A percentile compares a stretch with the other conserved stretches of the same genome.
These are phyloP conservation scores for Fusarium longipes DNA, from an alignment of 2,329 filamentous ascomycete genomes.

Conservation along the genomic window DNA sequence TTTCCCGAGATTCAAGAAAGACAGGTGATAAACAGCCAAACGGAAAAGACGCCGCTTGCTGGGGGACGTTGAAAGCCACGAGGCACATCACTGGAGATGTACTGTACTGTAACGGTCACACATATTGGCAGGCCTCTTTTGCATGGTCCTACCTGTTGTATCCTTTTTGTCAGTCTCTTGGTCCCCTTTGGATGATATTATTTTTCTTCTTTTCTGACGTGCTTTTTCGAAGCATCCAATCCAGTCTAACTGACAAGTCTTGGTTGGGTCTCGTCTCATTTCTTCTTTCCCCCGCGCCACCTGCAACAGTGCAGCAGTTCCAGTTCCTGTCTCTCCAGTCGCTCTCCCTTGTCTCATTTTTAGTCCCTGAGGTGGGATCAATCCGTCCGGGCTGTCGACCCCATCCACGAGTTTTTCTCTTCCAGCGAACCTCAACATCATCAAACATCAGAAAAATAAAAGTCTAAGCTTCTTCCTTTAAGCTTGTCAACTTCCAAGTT, in stretches of 20 bases:
- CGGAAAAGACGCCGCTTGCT: conserved; percentile 36
- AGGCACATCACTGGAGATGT: conserved; percentile 4
- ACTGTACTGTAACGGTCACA: background rate
- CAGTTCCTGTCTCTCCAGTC: conserved; percentile 2
- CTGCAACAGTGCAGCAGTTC: conserved; percentile 11
- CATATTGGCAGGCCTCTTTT: conserved; percentile 31
- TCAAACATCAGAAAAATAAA: conserved; percentile 12
- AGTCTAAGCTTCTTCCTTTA: conserved; percentile 20
- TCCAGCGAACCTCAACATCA: background rate
- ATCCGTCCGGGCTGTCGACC: conserved; percentile 14
- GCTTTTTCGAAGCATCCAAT: conserved; percentile 16
- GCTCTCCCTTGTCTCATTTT: conserved; percentile 37
- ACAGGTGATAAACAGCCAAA: conserved; percentile 30
- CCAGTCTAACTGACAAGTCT: background rate
- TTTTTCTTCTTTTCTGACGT: conserved; percentile 31
- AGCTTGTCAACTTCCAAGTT: conserved; percentile 30
- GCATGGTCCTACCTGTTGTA: background rate
- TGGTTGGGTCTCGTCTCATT: conserved; percentile 23
- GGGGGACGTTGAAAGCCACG: conserved; percentile 22
- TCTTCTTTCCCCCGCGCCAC: conserved; percentile 33
- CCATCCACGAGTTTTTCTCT: conserved; percentile 13
- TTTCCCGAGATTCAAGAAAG: conserved; percentile 22
- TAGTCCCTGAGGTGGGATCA: conserved; percentile 23
- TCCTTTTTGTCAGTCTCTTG: conserved; percentile 26
- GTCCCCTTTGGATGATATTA: conserved; percentile 19